Base-by-base conservation (phyloP, 2,329 filamentous ascomycete species). In the Hypomyces perniciosus region DNA sequence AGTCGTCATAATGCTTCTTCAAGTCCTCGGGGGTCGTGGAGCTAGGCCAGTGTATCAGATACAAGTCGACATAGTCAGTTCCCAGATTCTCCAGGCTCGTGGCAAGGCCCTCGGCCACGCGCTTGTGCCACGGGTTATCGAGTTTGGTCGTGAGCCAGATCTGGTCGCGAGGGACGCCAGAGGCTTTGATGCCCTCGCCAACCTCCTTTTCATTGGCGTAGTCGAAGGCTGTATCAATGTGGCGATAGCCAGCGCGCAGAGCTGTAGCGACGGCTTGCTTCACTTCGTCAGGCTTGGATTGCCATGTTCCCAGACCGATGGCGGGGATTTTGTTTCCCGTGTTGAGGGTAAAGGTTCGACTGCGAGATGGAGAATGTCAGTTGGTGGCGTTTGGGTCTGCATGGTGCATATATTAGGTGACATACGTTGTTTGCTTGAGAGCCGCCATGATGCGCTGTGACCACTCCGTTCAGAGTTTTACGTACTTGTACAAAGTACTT, bases 71-170 rank as follows among this genome's bases (percentile, higher is more conserved):
- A 59, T 88, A 87, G 59, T 84, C 79, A 13, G 75, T 74, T 41
- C 79, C 79, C 13, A 88, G 72, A 58, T 76, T 78, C 64, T 79
- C 74, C 52, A 87, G 72, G 8, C 80, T 84, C 48, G 71, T 69
- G 52, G 79, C 74, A 50, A 88, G 73, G 27, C 77, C 84, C 63
- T 84, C 79, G 37, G 75, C 70, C 29, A 85, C 84, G 55, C 80
- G 77, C 71, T 86, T 82, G 72, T 90, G 86, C 79, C 84, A 86
- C 46, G 84, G 78, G 77, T 91, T 90, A 75, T 88, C 81, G 48
- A 92, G 80, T 78, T 93, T 95, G 60, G 87, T 90, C 47, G 88
- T 92, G 52, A 88, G 68, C 77, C 81, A 88, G 65, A 87, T 80
- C 60, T 86, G 71, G 50, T 77, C 72, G 27, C 84, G 78, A n/a